Base-by-base conservation (phyloP, 805 yeast species). In the Kuraishia molischiana region DNA sequence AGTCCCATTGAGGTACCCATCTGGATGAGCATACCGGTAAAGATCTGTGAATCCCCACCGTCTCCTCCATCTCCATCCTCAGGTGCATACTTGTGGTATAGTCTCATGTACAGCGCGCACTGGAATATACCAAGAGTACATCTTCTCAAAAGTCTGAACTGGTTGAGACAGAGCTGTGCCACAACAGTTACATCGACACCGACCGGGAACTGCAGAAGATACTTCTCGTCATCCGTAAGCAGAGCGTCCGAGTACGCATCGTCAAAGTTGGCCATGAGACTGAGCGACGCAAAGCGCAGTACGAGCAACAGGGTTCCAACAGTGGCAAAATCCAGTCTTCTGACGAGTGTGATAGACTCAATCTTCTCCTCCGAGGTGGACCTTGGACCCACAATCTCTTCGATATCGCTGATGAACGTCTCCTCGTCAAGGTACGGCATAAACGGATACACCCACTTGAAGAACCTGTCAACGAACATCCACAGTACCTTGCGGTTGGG, bases 1-100 rank as follows among this genome's bases (percentile, higher is more conserved):
- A 80, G 50, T 0, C 87, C 89, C 44, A 79, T 66, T 29, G 79
- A 67, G 38, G 73, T 65, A 0, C 80, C 84, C 81, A 80, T 76
- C 48, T 78, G 85, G 13, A 77, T 56, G 22, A 77, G 60, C 56
- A 75, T 66, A 1, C 79, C 75, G 11, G 70, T 52, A 38, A 72
- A 67, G 5, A 75, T 69, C 46, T 69, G 77, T 2, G 77, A 66
- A 36, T 73, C 74, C 32, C 77, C 79, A 39, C 74, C 79, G 47
- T 74, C 82, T 3, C 62, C 59, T 2, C 70, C 66, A 47, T 74
- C 79, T 29, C 79, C 80, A 48, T 72, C 74, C 45, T 74, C 79
- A 0, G 77, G 78, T 1, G 76, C 67, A 37, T 53, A 59, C 24
- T 54, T 61, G 43, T 58, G 71, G 52, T 76, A 77, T 19, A 69